A percentile compares a stretch with the other conserved stretches of the same genome.
phyloP scores from a whole-genome alignment of 495 filamentous ascomycete species.

The Neurospora sp. region DNA sequence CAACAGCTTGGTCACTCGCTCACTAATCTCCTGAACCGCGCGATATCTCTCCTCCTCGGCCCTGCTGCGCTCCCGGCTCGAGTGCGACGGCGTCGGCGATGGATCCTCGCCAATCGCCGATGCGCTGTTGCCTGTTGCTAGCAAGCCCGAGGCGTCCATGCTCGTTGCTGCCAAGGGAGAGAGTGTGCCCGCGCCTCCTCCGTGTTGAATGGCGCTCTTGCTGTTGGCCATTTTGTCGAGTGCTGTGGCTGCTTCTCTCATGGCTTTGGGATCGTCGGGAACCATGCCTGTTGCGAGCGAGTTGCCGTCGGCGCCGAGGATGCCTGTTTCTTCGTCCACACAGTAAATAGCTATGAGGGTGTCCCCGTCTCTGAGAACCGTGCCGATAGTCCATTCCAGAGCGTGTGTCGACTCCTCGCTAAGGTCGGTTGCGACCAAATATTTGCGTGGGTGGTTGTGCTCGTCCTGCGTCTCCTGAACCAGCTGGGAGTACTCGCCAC shows the following conservation, averaged over 20 bases:
- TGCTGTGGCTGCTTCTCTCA: slow-evolving; percentile 60
- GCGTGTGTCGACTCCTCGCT: slow-evolving; percentile 91
- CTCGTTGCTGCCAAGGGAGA: not conserved
- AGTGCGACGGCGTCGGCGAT: slow-evolving; percentile 29
- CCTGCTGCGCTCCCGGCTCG: slow-evolving; percentile 34
- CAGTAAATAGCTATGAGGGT: slow-evolving; percentile 88
- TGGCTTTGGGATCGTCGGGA: slow-evolving; percentile 46
- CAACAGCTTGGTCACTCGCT: slow-evolving; percentile 70
- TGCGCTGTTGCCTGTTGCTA: slow-evolving; percentile 11
- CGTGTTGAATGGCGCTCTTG: slow-evolving; percentile 18
- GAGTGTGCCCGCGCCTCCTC: slow-evolving; percentile 11
- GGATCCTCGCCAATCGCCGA: slow-evolving; percentile 14
- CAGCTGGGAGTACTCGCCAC: slow-evolving; percentile 70
- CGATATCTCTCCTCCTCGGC: slow-evolving; percentile 68
- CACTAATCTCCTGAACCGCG: slow-evolving; percentile 67
- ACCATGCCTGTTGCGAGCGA: slow-evolving; percentile 9
- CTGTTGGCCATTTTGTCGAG: slow-evolving; percentile 31
- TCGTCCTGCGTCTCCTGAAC: slow-evolving; percentile 64
- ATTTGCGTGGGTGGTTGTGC: slow-evolving; percentile 70
- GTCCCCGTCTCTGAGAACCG: slow-evolving; percentile 88
- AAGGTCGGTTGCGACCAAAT: slow-evolving; percentile 85
- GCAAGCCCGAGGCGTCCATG: slow-evolving; percentile 12
- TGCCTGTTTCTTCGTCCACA: slow-evolving; percentile 72
- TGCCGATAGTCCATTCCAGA: slow-evolving; percentile 94
- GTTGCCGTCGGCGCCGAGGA: slow-evolving; percentile 23